These are phyloP conservation scores for Nemania bipapillata DNA, from an alignment of 2,329 filamentous ascomycete genomes.

Conservation along the genomic window DNA sequence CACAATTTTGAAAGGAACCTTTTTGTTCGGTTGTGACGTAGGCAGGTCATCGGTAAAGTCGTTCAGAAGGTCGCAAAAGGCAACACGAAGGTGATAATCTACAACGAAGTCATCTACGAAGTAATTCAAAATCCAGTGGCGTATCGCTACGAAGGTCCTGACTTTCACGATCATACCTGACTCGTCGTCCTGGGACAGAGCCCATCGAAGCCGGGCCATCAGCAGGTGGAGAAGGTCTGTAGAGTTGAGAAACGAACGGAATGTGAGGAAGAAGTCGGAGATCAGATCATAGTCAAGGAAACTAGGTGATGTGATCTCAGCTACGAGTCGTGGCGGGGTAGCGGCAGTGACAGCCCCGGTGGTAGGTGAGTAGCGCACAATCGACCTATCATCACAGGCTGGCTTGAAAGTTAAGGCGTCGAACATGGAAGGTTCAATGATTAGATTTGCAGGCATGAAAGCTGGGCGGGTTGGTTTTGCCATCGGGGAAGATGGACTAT, in stretches of 20 bases:
- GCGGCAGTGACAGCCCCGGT: conserved; percentile 84
- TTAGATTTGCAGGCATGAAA: conserved; percentile 61
- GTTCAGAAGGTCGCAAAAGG: conserved; percentile 86
- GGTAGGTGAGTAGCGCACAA: conserved; percentile 81
- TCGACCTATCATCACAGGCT: conserved; percentile 76
- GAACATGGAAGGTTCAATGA: conserved; percentile 80
- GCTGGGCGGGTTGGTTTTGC: conserved; percentile 58
- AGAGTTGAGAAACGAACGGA: conserved; percentile 83
- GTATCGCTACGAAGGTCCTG: conserved; percentile 90
- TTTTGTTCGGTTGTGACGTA: conserved; percentile 57
- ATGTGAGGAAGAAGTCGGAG: conserved; percentile 97
- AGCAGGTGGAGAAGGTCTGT: conserved; percentile 83
- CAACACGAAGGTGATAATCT: conserved; percentile 75
- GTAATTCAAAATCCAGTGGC: conserved; percentile 98
- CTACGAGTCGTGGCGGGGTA: conserved; percentile 88
- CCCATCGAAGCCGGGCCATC: conserved; percentile 86
- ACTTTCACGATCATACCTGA: conserved; percentile 94
- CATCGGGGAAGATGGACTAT: conserved; percentile 52
- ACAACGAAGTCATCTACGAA: conserved; percentile 93
- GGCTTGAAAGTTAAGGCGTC: conserved; percentile 83
- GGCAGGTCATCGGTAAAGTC: conserved; percentile 67
- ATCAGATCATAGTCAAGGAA: conserved; percentile 97
- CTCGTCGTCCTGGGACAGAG: conserved; percentile 80
- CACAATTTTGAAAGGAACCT: conserved; percentile 81
- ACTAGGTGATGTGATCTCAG: conserved; percentile 93